These are phyloP conservation scores for Cryptosporidium viatorum DNA, from an alignment of 169 alveolate species.

Conservation along the genomic window DNA sequence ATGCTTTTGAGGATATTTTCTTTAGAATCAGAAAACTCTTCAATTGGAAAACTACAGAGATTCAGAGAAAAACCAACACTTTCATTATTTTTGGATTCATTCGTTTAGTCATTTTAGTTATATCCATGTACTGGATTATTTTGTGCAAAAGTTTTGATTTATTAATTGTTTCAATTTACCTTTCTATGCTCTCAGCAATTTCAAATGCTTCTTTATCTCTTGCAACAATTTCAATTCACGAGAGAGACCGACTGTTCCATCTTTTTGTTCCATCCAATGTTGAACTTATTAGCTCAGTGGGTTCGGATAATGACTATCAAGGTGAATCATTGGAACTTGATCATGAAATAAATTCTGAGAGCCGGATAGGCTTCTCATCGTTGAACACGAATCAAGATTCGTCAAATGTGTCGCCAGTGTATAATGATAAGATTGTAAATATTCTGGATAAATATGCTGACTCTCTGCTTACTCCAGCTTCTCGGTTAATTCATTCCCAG, in stretches of 20 bases:
- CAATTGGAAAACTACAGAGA: neutral
- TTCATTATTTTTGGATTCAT: neutral
- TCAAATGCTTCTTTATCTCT: conserved; percentile 41
- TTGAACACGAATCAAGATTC: neutral
- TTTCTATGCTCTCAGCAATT: conserved; percentile 31
- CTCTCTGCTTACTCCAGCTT: conserved; percentile 56
- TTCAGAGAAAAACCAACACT: conserved; percentile 7
- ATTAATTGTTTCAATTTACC: conserved; percentile 12
- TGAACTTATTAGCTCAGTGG: neutral
- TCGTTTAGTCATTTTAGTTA: neutral
- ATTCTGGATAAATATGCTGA: conserved; percentile 59
- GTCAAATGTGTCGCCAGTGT: neutral
- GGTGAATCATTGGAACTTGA: neutral
- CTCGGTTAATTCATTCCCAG: conserved; percentile 3
- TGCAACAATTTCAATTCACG: conserved; percentile 36
- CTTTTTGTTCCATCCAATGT: conserved; percentile 55
- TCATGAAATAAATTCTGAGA: neutral
- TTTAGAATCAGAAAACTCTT: neutral
- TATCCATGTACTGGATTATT: conserved; percentile 41
- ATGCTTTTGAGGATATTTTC: conserved; percentile 39
- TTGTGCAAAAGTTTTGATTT: conserved; percentile 29
- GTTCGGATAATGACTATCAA: neutral
- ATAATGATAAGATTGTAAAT: conserved; percentile 25
- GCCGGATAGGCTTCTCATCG: neutral
- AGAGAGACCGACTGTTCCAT: conserved; percentile 53